Evolutionary conservation across 495 filamentous ascomycete genomes (phyloP).

Genomic region (Penicillium cataractarum): DNA sequence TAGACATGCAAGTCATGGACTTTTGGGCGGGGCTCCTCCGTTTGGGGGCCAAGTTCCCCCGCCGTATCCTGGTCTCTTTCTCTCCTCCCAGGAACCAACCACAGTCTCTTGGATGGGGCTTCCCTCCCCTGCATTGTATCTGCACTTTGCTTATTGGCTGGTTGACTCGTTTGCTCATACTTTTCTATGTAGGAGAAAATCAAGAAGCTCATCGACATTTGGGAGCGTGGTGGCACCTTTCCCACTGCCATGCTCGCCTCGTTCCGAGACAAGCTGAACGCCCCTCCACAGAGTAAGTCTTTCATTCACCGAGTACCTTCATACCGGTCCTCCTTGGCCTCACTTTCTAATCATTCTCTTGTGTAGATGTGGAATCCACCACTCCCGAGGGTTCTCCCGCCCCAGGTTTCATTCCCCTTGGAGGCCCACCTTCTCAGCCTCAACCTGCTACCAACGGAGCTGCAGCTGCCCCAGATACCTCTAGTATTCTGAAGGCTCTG

Average conservation of each 20-base stretch:
- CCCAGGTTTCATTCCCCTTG: slow-evolving; percentile 50
- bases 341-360: slow-evolving; percentile 25
- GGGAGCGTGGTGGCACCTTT: slow-evolving; percentile 94
- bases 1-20: slow-evolving; percentile 37
- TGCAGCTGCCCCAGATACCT: slow-evolving; percentile 59
- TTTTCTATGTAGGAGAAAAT: slow-evolving; percentile 83
- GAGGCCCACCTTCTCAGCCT: slow-evolving; percentile 10
- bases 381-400: slow-evolving; percentile 82
- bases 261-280: slow-evolving; percentile 83
- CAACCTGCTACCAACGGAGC: slow-evolving; percentile 32
- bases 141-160: not conserved
- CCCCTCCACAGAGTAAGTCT: slow-evolving; percentile 66
- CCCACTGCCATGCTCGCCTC: slow-evolving; percentile 76
- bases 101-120: slow-evolving; percentile 1
- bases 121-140: not conserved
- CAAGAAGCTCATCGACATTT: slow-evolving; percentile 93
- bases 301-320: not conserved
- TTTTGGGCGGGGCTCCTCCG: not conserved
- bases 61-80: slow-evolving; percentile 7
- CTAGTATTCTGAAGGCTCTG: slow-evolving; percentile 77
- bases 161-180: slow-evolving; percentile 52
- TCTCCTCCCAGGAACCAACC: not conserved
- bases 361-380: slow-evolving; percentile 65
- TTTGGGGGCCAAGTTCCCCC: slow-evolving; percentile 16
- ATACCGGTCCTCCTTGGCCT: not conserved